A percentile compares a stretch with the other conserved stretches of the same genome.
Evolutionary conservation across 1,284 basidiomycete genomes (phyloP).

Genomic region (Puccinia sorghi): DNA sequence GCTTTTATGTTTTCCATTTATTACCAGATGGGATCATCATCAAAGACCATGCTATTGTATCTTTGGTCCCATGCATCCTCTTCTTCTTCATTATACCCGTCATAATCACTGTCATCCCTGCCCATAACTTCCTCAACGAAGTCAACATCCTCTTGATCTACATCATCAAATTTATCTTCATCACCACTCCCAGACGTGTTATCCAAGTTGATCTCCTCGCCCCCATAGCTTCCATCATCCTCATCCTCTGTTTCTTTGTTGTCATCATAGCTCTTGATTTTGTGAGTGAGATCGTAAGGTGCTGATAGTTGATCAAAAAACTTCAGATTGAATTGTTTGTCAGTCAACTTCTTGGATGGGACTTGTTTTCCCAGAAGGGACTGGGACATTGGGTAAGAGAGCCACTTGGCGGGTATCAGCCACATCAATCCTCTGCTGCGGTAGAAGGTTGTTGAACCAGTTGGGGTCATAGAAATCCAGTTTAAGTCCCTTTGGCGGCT

Average conservation of each 20-base stretch:
- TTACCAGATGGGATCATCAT: too few relatives aligned
- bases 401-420: not conserved
- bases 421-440: not conserved
- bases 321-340: not conserved
- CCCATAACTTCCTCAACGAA: not conserved
- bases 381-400: constrained; percentile 21
- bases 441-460: constrained; percentile 24
- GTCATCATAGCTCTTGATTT: not conserved
- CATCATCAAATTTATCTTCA: not conserved
- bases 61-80: too few relatives aligned
- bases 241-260: not conserved
- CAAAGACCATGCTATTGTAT: too few relatives aligned
- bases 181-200: not conserved
- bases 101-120: too few relatives aligned
- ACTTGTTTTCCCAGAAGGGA: not conserved
- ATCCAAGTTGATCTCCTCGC: not conserved
- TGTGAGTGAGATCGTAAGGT: constrained; percentile 22
- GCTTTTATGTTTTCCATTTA: too few relatives aligned
- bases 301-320: not conserved
- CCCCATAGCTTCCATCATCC: not conserved
- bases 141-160: not conserved
- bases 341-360: not conserved
- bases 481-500: not conserved
- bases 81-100: too few relatives aligned
- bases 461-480: constrained; percentile 24